Base-by-base conservation (phyloP, 2,329 filamentous ascomycete genomes). In the Monosporascus sp. region DNA sequence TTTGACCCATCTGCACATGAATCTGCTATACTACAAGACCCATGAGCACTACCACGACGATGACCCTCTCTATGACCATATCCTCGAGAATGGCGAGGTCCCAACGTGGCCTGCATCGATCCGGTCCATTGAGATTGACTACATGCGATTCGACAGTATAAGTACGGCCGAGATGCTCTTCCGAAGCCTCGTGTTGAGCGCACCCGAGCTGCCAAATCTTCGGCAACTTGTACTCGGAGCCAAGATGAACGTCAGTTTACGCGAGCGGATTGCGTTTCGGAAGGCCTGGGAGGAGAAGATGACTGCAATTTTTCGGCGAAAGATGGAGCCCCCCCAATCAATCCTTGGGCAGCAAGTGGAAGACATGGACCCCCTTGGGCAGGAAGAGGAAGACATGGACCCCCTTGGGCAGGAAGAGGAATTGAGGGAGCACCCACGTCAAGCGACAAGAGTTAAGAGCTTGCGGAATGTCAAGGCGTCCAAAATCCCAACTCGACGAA, bases 241-340 rank as follows among this genome's bases (percentile, higher is more conserved):
- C 1, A 93, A 90, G 68, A 75, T 97, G 47, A 84, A 92, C 63
- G 81, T 84, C 46, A 85, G 88, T 11, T 96, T 91, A 89, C 85
- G 90, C 56, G 83, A 90, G 64, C 83, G 93, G 43, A 88, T 88
- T 18, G 79, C 80, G n/a, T 86, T 97, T 63, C 82, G 92, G 39
- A 83, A 87, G 59, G 81, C 83, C 58, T 96, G 91, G 89, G 84
- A 84, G 48, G 76, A 80, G n/a, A 84, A 78, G 57, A 74, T 97
- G 49, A 80, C 84, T 52, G 77, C 75, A 14, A 79, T 90, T 3
- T 92, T 90, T 62, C 62, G 67, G 55, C 60, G 64, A 50, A 62
- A 57, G 48, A 46, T 44, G 25, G 45, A 55, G n/a, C 51, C 59
- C 17, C 57, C 60, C 2, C 55, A 49, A 41, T 58, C 64, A 24